Conservation (phyloP, 139 green algal genomes). For the Chlorella sp. region DNA sequence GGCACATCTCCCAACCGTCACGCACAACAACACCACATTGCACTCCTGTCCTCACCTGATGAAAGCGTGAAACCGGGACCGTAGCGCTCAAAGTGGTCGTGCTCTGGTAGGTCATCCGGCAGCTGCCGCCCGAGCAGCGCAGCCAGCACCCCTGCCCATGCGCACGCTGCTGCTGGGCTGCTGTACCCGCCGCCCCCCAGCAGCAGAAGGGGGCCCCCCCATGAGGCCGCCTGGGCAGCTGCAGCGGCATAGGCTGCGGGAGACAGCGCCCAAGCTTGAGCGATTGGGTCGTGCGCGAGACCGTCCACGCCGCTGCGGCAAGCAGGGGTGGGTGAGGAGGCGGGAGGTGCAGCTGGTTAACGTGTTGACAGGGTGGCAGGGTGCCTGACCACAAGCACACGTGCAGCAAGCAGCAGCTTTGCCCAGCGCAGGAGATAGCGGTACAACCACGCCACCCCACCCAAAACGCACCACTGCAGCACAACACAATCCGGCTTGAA, state of each 20-base stretch:
- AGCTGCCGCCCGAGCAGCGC: slow-evolving; percentile 14
- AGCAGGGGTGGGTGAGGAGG: background rate
- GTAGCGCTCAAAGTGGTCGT: slow-evolving; percentile 30
- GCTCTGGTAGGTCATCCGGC: slow-evolving; percentile 40
- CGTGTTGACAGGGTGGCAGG: no score
- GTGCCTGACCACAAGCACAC: no score
- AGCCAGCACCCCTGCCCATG: slow-evolving; percentile 28
- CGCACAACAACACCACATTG: no score
- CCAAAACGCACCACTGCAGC: slow-evolving; percentile 21
- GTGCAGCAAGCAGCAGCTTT: background rate
- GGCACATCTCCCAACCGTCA: no score
- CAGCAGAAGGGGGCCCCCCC: slow-evolving; percentile 44
- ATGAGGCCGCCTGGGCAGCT: background rate
- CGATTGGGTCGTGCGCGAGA: slow-evolving; percentile 39
- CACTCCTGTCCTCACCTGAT: background rate
- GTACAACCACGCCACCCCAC: no score
- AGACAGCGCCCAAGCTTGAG: slow-evolving; percentile 26
- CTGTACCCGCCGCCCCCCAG: slow-evolving; percentile 47
- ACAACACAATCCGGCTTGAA: slow-evolving; percentile 33
- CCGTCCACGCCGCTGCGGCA: slow-evolving; percentile 40
- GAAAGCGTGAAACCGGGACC: slow-evolving; percentile 18
- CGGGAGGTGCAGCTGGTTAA: no score
- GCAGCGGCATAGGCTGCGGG: slow-evolving; percentile 10
- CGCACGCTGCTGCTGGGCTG: background rate
- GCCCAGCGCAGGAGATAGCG: no score